A percentile compares a stretch with the other conserved stretches of the same genome.
These are phyloP conservation scores for Rosa persica DNA, from an alignment of 306 rosid species.

Conservation along the genomic window DNA sequence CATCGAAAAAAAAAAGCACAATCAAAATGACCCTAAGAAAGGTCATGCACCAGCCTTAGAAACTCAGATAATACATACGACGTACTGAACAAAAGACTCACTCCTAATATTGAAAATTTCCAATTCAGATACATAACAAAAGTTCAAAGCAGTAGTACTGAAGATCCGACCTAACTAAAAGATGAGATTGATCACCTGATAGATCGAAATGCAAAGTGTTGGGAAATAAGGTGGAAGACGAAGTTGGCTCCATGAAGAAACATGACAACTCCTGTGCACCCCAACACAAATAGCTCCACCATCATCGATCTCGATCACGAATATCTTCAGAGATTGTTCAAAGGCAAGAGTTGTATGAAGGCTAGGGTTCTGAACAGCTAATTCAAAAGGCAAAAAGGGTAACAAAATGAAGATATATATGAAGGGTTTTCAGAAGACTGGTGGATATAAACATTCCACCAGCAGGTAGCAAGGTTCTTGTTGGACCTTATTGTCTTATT, in stretches of 20 bases:
- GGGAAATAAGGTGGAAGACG: conserved; percentile 38
- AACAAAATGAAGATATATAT: conserved; percentile 1
- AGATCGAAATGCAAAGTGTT: conserved; percentile 36
- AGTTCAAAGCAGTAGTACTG: background rate
- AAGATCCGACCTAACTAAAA: background rate
- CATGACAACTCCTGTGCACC: conserved; percentile 42
- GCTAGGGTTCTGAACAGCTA: background rate
- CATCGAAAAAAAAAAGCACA: background rate
- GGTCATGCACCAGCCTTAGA: background rate
- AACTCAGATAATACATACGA: background rate
- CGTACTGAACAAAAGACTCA: background rate
- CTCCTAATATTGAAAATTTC: background rate
- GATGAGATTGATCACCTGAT: conserved; percentile 33
- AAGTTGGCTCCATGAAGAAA: conserved; percentile 52
- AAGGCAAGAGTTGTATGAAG: background rate
- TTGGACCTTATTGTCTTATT: background rate
- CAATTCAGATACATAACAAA: background rate
- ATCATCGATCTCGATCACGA: conserved; percentile 14
- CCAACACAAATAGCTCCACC: conserved; percentile 43
- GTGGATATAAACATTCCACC: conserved; percentile 8
- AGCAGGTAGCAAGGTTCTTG: background rate
- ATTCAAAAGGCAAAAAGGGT: background rate
- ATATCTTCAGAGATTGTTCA: background rate
- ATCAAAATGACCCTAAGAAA: background rate
- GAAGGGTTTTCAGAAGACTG: background rate